Evolutionary conservation across 371 early-diverging fungal genomes (phyloP).

Genomic region (Syncephalastrum monosporum): DNA sequence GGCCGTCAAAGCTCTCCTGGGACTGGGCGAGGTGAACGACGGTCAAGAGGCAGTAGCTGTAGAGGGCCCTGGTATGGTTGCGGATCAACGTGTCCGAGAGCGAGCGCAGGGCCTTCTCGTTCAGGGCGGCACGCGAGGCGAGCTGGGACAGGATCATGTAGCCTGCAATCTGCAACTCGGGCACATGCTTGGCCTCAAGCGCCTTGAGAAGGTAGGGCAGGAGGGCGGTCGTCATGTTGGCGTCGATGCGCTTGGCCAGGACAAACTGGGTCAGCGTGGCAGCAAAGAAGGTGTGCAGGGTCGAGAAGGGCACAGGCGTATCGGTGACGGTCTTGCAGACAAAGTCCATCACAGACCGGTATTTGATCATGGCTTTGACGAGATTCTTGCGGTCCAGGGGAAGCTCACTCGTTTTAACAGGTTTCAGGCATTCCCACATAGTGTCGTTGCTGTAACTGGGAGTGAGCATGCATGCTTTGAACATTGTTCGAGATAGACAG

Average conservation of each 20-base stretch:
- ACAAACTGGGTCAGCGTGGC: conserved; percentile 64
- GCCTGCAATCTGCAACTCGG: conserved; percentile 59
- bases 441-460: conserved; percentile 42
- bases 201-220: conserved; percentile 63
- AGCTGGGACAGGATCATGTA: conserved; percentile 74
- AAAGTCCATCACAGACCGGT: conserved; percentile 65
- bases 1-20: conserved; percentile 48
- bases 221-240: conserved; percentile 45
- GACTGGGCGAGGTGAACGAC: conserved; percentile 67
- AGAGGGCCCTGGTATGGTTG: conserved; percentile 27
- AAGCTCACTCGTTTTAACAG: conserved; percentile 56
- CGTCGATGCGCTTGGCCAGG: conserved; percentile 46
- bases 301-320: conserved; percentile 46
- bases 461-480: no score
- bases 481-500: not conserved
- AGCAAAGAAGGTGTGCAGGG: conserved; percentile 67
- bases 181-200: conserved; percentile 36
- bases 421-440: conserved; percentile 68
- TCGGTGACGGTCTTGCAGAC: conserved; percentile 59
- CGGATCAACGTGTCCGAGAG: conserved; percentile 47
- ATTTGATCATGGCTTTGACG: conserved; percentile 57
- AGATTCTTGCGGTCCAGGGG: conserved; percentile 64
- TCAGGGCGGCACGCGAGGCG: conserved; percentile 50
- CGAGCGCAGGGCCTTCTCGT: conserved; percentile 44
- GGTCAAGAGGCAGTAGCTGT: conserved; percentile 53